Base-by-base conservation (phyloP, 768 basidiomycete genomes). In the Phaeotremella fagi region DNA sequence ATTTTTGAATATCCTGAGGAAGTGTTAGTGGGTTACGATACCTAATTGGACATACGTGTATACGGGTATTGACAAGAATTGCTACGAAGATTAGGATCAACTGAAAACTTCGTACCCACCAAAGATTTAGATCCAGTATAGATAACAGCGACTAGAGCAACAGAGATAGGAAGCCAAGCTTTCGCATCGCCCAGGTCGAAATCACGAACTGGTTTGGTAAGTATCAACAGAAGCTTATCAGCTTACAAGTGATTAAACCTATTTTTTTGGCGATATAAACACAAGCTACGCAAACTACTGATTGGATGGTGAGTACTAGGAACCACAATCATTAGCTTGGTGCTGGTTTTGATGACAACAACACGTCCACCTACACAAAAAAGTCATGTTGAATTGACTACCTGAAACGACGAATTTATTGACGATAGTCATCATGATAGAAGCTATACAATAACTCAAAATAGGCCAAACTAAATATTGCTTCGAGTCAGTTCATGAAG, bases 341-440 rank as follows among this genome's bases (percentile, higher is more conserved):
- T 16, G 44, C 24, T 7, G 14, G 16, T 37, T 3, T 23, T 11
- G 4, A 3, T 28, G 6, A n/a, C 45, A 41, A 3, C 28, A 55
- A 15, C 18, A 22, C 38, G 38, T 16, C 31, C 24, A 48, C 68
- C 63, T 53, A 70, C 68, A 82, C 38, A 98, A 79, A 71, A 98
- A 98, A 61, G 88, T 98, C 95, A 98, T 98, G 60, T 87, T 89
- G 76, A 98, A 99, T 63, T 87, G 75, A 26, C 80, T 80, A 4
- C 95, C 95, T 1, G 92, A 97, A 5, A 98, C 94, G 52, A 98
- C 90, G 63, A 87, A 98, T 88, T 97, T 97, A 79, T 97, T 97
- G 59, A 94, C 83, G 41, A 98, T 81, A 0, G 95, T 99, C 95
- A 99, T 99, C 44, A 92, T 75, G 60, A 98, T 94, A 0, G 88